These are phyloP conservation scores for Sporodiniella umbellata DNA, from an alignment of 371 early-diverging fungal species.

Conservation along the genomic window DNA sequence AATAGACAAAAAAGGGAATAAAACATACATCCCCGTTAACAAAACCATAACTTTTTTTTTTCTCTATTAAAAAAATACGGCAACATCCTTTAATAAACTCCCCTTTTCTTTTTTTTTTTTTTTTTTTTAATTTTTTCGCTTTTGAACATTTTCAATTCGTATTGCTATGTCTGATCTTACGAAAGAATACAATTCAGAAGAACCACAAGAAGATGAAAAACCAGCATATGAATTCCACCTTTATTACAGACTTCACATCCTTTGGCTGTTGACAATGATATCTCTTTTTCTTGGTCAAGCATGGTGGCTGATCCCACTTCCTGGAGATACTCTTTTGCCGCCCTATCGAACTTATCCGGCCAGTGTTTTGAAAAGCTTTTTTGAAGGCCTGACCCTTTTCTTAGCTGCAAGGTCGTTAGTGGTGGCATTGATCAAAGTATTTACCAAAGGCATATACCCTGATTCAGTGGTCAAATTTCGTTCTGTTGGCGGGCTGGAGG, in stretches of 20 bases:
- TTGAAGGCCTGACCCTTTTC: slow-evolving; percentile 3
- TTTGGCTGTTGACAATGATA: slow-evolving; percentile 6
- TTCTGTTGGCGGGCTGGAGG: slow-evolving; percentile 10
- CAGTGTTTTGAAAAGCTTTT: slow-evolving; percentile 8
- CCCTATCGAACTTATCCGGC: slow-evolving; percentile 17
- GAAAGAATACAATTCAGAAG: background rate
- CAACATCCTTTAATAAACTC: background rate
- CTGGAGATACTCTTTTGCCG: slow-evolving; percentile 7
- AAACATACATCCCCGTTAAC: background rate
- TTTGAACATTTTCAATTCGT: background rate
- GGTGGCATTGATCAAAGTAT: slow-evolving; percentile 7
- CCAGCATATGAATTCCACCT: background rate
- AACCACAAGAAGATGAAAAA: background rate
- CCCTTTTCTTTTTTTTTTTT: background rate
- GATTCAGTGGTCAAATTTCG: slow-evolving; percentile 9
- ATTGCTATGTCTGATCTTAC: background rate
- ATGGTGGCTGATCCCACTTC: slow-evolving; percentile 20
- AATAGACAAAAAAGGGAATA: slow-evolving; percentile 1
- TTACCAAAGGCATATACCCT: slow-evolving; percentile 9
- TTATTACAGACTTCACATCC: background rate
- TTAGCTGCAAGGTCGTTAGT: slow-evolving; percentile 8
- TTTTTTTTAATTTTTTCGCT: background rate
- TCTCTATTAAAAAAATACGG: background rate
- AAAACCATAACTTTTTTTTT: too few relatives aligned
- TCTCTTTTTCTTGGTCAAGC: slow-evolving; percentile 7